A percentile compares a stretch with the other conserved stretches of the same genome.
Evolutionary conservation across 768 basidiomycete genomes (phyloP).

Genomic region (Trichaptum fuscoviolaceum): DNA sequence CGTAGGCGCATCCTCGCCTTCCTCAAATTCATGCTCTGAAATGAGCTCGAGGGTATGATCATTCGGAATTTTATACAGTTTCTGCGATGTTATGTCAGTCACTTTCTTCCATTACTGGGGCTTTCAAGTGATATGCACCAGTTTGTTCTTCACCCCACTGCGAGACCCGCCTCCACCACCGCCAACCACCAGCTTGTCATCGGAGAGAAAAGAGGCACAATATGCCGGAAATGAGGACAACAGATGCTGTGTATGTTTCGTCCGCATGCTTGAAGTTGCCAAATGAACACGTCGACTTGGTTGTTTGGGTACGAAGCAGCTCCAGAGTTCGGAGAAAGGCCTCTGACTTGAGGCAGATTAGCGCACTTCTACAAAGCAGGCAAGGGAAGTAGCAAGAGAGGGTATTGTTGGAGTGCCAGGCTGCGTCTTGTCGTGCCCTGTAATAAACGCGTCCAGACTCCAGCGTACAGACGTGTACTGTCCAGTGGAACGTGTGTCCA

Average conservation of each 20-base stretch:
- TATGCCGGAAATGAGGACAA: slow-evolving; percentile 85
- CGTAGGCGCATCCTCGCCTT: slow-evolving; percentile 94
- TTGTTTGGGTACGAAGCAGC: not conserved
- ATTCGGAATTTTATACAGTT: slow-evolving; percentile 57
- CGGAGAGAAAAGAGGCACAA: slow-evolving; percentile 72
- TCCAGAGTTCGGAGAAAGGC: too few relatives aligned
- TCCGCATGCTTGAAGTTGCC: slow-evolving; percentile 50
- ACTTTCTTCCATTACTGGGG: slow-evolving; percentile 5
- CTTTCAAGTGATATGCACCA: slow-evolving; percentile 46
- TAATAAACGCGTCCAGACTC: too few relatives aligned
- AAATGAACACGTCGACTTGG: not conserved
- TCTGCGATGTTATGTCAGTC: slow-evolving; percentile 33
- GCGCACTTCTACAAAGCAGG: too few relatives aligned
- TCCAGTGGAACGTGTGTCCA: too few relatives aligned
- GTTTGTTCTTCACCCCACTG: slow-evolving; percentile 90
- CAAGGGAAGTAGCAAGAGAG: too few relatives aligned
- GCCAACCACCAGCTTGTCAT: slow-evolving; percentile 71
- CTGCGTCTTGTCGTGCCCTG: too few relatives aligned
- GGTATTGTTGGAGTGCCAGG: too few relatives aligned
- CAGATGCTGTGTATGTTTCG: slow-evolving; percentile 72
- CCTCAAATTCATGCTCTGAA: slow-evolving; percentile 69
- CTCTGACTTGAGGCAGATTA: too few relatives aligned
- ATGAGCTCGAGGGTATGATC: slow-evolving; percentile 49
- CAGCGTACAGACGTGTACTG: too few relatives aligned
- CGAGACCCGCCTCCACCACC: slow-evolving; percentile 83